These are phyloP conservation scores for Blastomyces silverae DNA, from an alignment of 2,329 filamentous ascomycete species.

Conservation along the genomic window DNA sequence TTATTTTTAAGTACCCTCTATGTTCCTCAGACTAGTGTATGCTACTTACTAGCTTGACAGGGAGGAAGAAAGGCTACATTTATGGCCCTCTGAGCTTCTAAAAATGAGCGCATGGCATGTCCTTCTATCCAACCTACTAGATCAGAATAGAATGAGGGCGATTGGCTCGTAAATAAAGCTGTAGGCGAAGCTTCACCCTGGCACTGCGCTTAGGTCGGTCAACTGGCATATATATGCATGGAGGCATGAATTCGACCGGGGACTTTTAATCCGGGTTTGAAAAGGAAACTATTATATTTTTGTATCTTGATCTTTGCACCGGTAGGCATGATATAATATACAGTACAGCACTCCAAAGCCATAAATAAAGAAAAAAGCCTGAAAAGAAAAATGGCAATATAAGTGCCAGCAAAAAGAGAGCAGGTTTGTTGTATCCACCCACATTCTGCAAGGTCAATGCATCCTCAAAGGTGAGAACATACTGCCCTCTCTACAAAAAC, in stretches of 20 bases:
- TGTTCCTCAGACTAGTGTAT: neutral
- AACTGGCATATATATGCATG: neutral
- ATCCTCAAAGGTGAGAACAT: neutral
- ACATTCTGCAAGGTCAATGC: neutral
- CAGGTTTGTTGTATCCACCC: neutral
- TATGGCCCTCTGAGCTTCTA: neutral
- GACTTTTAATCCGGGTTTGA: neutral
- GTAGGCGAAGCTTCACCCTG: neutral
- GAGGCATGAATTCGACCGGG: neutral
- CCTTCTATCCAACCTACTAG: neutral
- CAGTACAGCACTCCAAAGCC: neutral
- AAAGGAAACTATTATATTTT: neutral
- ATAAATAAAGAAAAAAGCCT: neutral
- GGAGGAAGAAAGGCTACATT: neutral
- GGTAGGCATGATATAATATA: neutral
- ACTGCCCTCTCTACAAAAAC: neutral
- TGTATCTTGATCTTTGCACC: neutral
- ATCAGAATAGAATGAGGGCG: neutral
- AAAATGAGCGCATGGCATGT: neutral
- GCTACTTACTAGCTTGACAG: neutral
- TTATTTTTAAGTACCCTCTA: neutral
- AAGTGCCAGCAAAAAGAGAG: neutral
- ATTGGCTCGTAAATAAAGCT: neutral
- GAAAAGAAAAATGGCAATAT: neutral
- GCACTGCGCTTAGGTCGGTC: neutral